Percentiles rank a stretch among this genome's conserved stretches.
Evolutionary conservation across 371 early-diverging fungal species (phyloP).

Genomic region (Blastocladiella emersonii): DNA sequence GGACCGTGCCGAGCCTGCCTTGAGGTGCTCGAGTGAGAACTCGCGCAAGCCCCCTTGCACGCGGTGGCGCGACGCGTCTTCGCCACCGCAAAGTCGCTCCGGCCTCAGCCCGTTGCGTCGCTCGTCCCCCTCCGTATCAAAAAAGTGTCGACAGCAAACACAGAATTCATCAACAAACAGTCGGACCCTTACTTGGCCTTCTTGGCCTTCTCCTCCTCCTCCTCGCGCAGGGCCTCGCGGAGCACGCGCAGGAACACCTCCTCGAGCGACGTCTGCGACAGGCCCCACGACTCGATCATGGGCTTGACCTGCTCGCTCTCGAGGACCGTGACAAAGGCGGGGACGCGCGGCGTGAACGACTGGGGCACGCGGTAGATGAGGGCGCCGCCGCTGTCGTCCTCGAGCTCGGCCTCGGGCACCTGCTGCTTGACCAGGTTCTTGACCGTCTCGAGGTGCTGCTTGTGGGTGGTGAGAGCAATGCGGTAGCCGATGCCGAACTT

Average conservation of each 20-base stretch:
- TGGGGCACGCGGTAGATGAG: conserved; percentile 43
- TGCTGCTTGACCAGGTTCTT: conserved; percentile 14
- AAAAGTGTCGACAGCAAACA: too few relatives aligned
- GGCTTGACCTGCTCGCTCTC: conserved; percentile 10
- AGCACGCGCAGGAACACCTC: conserved; percentile 37
- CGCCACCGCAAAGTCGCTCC: too few relatives aligned
- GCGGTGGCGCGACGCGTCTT: too few relatives aligned
- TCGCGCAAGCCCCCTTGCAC: too few relatives aligned
- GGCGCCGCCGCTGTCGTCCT: conserved; percentile 50
- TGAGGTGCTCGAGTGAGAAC: too few relatives aligned
- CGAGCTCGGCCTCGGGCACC: conserved; percentile 35
- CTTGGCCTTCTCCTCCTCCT: too few relatives aligned
- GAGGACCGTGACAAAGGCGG: conserved; percentile 32
- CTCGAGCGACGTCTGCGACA: conserved; percentile 49
- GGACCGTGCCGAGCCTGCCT: too few relatives aligned
- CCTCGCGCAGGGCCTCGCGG: conserved; percentile 13
- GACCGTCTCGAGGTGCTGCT: conserved; percentile 11
- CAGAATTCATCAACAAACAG: too few relatives aligned
- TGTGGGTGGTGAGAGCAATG: conserved; percentile 13
- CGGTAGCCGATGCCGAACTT: conserved; percentile 51
- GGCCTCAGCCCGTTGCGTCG: too few relatives aligned
- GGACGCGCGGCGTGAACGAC: conserved; percentile 20
- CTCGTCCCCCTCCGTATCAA: too few relatives aligned
- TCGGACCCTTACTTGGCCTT: background rate
- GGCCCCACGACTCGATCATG: conserved; percentile 45